Evolutionary conservation across 352 stramenopile genomes (phyloP).

Genomic region (Pythium chondricola): DNA sequence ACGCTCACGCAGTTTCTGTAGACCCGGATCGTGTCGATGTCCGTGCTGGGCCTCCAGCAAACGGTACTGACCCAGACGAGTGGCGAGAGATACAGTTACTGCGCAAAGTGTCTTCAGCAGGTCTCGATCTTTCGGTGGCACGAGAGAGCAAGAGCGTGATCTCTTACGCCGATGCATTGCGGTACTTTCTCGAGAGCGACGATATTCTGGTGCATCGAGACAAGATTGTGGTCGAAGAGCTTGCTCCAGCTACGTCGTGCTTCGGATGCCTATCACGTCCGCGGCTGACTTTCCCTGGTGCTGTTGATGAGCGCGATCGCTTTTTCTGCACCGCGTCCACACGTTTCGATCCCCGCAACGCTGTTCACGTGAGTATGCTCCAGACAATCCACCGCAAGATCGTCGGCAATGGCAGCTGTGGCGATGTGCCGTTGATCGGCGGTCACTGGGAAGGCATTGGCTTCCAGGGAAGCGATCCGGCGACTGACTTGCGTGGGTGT

Average conservation of each 20-base stretch:
- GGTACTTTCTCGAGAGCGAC: constrained; percentile 17
- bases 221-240: constrained; percentile 50
- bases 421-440: constrained; percentile 44
- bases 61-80: constrained; percentile 18
- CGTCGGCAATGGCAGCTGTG: constrained; percentile 14
- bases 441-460: constrained; percentile 84
- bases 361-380: constrained; percentile 43
- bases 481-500: constrained; percentile 82
- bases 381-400: constrained; percentile 66
- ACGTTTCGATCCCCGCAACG: constrained; percentile 34
- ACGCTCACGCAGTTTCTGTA: constrained; percentile 1
- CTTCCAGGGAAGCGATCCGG: constrained; percentile 85
- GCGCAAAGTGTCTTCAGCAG: not conserved
- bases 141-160: constrained; percentile 16
- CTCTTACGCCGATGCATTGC: constrained; percentile 11
- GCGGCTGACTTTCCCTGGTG: constrained; percentile 41
- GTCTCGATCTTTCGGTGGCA: not conserved
- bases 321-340: constrained; percentile 71
- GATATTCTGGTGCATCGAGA: constrained; percentile 22
- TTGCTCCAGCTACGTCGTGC: constrained; percentile 29
- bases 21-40: constrained; percentile 12
- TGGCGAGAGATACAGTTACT: constrained; percentile 59
- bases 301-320: constrained; percentile 58
- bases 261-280: constrained; percentile 56
- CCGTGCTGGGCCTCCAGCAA: no score